Conservation (phyloP, 1,284 basidiomycete species). For the Pyrrhoderma noxium region DNA sequence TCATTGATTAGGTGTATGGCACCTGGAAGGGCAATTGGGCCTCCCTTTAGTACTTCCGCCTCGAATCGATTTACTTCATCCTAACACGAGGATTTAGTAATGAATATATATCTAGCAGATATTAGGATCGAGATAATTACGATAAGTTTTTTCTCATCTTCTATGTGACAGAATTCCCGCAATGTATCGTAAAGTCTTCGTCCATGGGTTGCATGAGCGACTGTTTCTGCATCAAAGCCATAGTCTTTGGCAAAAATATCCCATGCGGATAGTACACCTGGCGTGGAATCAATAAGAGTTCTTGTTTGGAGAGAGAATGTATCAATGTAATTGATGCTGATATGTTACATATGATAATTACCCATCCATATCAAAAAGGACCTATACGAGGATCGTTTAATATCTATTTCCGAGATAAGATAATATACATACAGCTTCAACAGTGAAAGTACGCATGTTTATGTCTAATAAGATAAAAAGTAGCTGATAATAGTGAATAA, state of each 20-base stretch:
- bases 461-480: not conserved
- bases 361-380: conserved; percentile 70
- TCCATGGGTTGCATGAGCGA: conserved; percentile 61
- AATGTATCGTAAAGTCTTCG: conserved; percentile 66
- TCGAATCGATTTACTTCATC: conserved; percentile 59
- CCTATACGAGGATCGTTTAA: conserved; percentile 27
- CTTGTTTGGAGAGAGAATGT: conserved; percentile 26
- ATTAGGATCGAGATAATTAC: conserved; percentile 30
- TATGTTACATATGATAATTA: conserved; percentile 25
- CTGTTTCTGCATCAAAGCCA: conserved; percentile 40
- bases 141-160: conserved; percentile 46
- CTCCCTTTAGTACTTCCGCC: conserved; percentile 54
- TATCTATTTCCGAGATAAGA: not conserved
- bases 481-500: no score
- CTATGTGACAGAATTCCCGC: conserved; percentile 56
- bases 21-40: conserved; percentile 49
- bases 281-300: conserved; percentile 66
- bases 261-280: conserved; percentile 61
- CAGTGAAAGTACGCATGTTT: conserved; percentile 26
- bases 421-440: conserved; percentile 41
- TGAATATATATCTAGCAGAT: not conserved
- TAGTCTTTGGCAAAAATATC: conserved; percentile 50
- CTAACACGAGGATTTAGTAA: conserved; percentile 26
- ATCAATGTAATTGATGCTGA: conserved; percentile 13
- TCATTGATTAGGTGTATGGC: conserved; percentile 40